Evolutionary conservation across 2,329 filamentous ascomycete genomes (phyloP).

Genomic region (Fonsecaea monophora): DNA sequence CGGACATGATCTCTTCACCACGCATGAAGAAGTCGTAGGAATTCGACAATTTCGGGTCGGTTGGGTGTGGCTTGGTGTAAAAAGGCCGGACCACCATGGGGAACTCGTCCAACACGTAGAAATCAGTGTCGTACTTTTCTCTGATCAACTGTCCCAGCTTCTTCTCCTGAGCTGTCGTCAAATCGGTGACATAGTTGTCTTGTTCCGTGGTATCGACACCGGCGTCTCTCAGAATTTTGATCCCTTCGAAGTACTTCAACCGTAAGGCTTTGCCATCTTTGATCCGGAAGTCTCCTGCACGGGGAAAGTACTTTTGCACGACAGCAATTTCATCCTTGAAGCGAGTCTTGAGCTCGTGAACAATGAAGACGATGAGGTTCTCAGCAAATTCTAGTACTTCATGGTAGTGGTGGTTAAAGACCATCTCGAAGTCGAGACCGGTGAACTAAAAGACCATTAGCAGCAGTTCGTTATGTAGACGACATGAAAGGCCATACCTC

Average conservation of each 20-base stretch:
- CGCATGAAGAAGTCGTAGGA: slow-evolving; percentile 76
- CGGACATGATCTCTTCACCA: slow-evolving; percentile 72
- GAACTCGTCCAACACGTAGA: slow-evolving; percentile 97
- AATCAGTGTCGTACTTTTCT: slow-evolving; percentile 90
- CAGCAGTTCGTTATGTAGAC: neutral
- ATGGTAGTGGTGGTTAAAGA: slow-evolving; percentile 58
- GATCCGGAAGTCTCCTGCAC: slow-evolving; percentile 58
- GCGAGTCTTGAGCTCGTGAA: slow-evolving; percentile 53
- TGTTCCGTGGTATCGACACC: slow-evolving; percentile 59
- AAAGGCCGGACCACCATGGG: slow-evolving; percentile 86
- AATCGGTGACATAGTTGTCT: slow-evolving; percentile 56
- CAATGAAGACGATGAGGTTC: slow-evolving; percentile 57
- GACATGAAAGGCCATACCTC: slow-evolving; percentile 52
- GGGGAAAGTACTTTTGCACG: slow-evolving; percentile 58
- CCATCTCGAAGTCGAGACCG: slow-evolving; percentile 61
- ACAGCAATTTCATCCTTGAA: slow-evolving; percentile 55
- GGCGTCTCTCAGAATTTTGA: slow-evolving; percentile 56
- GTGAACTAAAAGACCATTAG: slow-evolving; percentile 51
- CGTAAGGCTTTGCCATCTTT: slow-evolving; percentile 58
- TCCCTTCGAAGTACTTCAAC: slow-evolving; percentile 58
- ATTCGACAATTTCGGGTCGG: slow-evolving; percentile 70
- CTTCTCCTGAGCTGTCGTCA: slow-evolving; percentile 59
- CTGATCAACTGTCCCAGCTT: slow-evolving; percentile 86
- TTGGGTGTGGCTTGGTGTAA: slow-evolving; percentile 82
- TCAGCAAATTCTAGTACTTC: slow-evolving; percentile 59